These are phyloP conservation scores for Macrotyloma uniflorum DNA, from an alignment of 306 rosid genomes.

Conservation along the genomic window DNA sequence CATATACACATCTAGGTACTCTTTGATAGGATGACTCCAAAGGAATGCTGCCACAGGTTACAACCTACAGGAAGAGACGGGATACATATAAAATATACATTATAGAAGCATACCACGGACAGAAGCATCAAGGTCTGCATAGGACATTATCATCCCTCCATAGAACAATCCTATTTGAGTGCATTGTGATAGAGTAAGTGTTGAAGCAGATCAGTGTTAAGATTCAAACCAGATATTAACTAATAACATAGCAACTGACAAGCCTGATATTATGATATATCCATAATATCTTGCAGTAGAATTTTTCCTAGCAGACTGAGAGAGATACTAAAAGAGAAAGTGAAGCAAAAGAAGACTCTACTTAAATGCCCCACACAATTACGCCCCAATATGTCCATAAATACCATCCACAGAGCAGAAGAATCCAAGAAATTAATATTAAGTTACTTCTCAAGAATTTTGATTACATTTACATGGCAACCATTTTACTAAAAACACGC, in stretches of 20 bases:
- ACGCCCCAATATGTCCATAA: not conserved
- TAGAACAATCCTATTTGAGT: not conserved
- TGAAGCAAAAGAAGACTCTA: conserved; percentile 8
- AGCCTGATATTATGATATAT: not conserved
- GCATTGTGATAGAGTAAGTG: not conserved
- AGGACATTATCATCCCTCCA: conserved; percentile 15
- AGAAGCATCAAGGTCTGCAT: not conserved
- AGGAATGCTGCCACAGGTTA: conserved; percentile 98
- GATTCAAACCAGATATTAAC: not conserved
- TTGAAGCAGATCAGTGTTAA: not conserved
- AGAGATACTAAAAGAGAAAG: not conserved
- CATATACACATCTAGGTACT: conserved; percentile 81
- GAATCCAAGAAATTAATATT: conserved; percentile 37
- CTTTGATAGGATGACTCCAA: conserved; percentile 94
- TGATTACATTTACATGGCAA: conserved; percentile 16
- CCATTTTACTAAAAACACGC: conserved; percentile 24
- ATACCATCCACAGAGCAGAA: not conserved
- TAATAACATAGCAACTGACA: conserved; percentile 15
- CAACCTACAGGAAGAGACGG: conserved; percentile 68
- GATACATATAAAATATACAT: conserved; percentile 12
- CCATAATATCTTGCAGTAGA: not conserved
- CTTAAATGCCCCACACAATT: conserved; percentile 17
- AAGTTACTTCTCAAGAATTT: not conserved
- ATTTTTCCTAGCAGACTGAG: not conserved
- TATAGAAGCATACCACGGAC: not conserved